phyloP scores from a whole-genome alignment of 371 early-diverging fungal genomes.

The Batkoa obscura region DNA sequence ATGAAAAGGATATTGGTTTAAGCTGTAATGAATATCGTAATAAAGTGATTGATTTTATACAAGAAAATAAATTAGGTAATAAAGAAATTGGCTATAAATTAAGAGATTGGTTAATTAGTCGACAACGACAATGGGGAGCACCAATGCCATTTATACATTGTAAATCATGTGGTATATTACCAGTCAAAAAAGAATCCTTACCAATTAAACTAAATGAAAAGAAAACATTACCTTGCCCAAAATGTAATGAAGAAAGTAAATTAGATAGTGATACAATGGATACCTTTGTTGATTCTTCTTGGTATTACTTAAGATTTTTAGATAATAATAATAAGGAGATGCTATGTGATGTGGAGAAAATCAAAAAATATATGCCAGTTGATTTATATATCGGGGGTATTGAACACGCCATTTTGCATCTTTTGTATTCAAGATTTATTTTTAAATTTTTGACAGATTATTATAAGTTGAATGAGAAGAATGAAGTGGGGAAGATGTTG shows the following conservation, averaged over 20 bases:
- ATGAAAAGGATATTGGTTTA: background rate
- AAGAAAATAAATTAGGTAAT: background rate
- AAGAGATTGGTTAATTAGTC: conserved; percentile 94
- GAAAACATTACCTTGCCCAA: conserved; percentile 50
- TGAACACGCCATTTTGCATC: conserved; percentile 84
- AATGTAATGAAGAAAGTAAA: conserved; percentile 53
- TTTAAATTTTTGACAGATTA: conserved; percentile 51
- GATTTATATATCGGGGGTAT: conserved; percentile 88
- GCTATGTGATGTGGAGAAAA: conserved; percentile 36
- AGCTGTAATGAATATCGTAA: background rate
- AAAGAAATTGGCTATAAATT: conserved; percentile 36
- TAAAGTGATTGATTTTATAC: background rate
- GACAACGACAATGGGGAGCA: conserved; percentile 99
- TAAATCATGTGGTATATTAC: conserved; percentile 56
- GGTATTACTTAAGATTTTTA: conserved; percentile 77
- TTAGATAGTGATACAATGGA: conserved; percentile 90
- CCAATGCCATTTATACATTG: conserved; percentile 97
- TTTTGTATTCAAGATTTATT: conserved; percentile 86
- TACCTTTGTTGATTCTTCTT: conserved; percentile 90
- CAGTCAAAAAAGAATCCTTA: conserved; percentile 62
- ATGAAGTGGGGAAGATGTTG: conserved; percentile 8
- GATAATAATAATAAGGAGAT: conserved; percentile 49
- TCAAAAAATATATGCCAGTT: conserved; percentile 51
- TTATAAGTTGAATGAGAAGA: conserved; percentile 19
- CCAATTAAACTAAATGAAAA: conserved; percentile 54